Evolutionary conservation across 23 red algal species (phyloP).

Genomic region (Gracilariopsis chorda): DNA sequence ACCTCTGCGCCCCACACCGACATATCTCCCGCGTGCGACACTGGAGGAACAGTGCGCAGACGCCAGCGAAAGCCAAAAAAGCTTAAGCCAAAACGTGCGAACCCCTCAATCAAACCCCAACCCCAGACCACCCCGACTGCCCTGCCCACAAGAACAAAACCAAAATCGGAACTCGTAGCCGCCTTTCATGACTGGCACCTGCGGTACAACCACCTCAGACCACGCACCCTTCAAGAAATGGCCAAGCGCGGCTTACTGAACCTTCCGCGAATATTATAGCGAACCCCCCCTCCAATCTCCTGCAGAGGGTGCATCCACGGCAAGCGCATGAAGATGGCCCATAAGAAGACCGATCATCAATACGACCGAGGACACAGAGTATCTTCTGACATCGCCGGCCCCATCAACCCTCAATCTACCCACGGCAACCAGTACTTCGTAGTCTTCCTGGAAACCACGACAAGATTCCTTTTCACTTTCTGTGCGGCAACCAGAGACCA

Average conservation of each 20-base stretch:
- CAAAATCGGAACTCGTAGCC: not conserved
- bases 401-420: not conserved
- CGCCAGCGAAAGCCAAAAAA: too few relatives aligned
- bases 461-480: not conserved
- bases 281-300: not conserved
- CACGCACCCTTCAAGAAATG: not conserved
- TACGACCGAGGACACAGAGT: not conserved
- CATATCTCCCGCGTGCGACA: too few relatives aligned
- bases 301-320: too few relatives aligned
- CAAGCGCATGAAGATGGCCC: too few relatives aligned
- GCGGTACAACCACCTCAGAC: not conserved
- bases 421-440: not conserved
- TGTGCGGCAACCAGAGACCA: not conserved
- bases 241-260: not conserved
- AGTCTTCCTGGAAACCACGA: not conserved
- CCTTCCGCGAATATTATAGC: not conserved
- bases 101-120: not conserved
- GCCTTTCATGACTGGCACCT: not conserved
- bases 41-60: too few relatives aligned
- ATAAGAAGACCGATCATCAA: not conserved
- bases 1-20: too few relatives aligned
- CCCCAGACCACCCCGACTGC: not conserved
- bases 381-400: not conserved
- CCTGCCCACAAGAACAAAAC: not conserved
- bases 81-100: not conserved